Base-by-base conservation (phyloP, 768 basidiomycete genomes). In the Mycena alexandri region DNA sequence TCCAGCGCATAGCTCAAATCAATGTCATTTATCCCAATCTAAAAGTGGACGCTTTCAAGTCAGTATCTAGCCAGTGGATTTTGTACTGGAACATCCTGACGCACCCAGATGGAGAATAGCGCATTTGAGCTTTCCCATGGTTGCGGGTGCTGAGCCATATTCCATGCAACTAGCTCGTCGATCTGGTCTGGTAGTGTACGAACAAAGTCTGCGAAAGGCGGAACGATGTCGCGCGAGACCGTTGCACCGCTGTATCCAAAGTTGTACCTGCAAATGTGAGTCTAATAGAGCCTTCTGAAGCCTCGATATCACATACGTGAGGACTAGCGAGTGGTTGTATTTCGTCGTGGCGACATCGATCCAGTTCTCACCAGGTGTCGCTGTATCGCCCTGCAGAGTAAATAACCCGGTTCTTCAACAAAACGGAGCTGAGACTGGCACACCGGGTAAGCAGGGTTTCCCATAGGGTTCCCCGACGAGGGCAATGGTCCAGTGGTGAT, bases 21-120 rank as follows among this genome's bases (percentile, higher is more conserved):
- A 48, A 85, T 75, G 44, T 84, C 84, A 63, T 86, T 85, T 68
- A 86, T 85, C 9, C 84, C 84, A 38, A 85, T 83, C 83, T 61
- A 52, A n/a, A 38, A 42, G 34, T 41, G 13, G 24, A 41, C 38
- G 38, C 22, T 33, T 41, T 42, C 22, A 13, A 51, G 47, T 52
- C 60, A 50, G 60, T 50, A 51, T 50, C 34, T 25, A 47, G 25
- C 58, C 46, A 48, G 36, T 44, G 43, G 43, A 44, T 44, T 44
- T 50, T 50, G 48, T 51, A 29, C 34, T 50, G 47, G 58, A 34
- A 60, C 29, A 36, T 38, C 19, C 58, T 46, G n/a, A 60, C 46
- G 43, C 60, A 61, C 60, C 60, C 83, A 85, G 42, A 84, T 65
- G 19, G 78, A 77, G 72, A 85, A 85, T 46, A 86, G 67, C 62